phyloP scores from a whole-genome alignment of 345 rosid genomes.

The Acer campestre region DNA sequence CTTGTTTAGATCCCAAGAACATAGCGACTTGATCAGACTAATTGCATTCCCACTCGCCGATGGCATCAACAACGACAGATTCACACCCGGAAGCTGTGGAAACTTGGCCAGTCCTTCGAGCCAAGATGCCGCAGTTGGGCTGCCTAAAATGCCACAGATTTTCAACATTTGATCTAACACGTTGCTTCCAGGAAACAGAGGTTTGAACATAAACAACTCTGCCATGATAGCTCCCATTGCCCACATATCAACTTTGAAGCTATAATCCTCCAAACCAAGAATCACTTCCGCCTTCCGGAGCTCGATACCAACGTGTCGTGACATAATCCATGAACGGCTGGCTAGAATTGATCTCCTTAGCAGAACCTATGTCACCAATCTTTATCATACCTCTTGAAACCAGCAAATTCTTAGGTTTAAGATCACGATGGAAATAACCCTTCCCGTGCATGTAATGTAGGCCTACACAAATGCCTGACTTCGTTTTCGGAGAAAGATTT shows the following conservation, averaged over 20 bases:
- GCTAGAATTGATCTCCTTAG: constrained; percentile 39
- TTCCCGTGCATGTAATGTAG: constrained; percentile 44
- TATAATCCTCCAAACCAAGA: constrained; percentile 28
- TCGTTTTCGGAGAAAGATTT: constrained; percentile 35
- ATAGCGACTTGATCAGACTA: too few species aligned
- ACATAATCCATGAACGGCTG: constrained; percentile 47
- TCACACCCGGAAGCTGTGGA: constrained; percentile 28
- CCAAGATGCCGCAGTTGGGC: constrained; percentile 44
- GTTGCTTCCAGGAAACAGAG: constrained; percentile 46
- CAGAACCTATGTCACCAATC: constrained; percentile 54
- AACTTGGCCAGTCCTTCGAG: constrained; percentile 37
- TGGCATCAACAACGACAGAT: too few species aligned
- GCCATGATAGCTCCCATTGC: constrained; percentile 64
- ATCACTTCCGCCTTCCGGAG: constrained; percentile 58
- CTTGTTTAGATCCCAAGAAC: too few species aligned
- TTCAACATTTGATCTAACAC: constrained; percentile 38
- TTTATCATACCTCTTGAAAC: constrained; percentile 35
- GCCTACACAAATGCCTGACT: constrained; percentile 44
- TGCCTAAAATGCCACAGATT: constrained; percentile 43
- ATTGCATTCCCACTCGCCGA: too few species aligned
- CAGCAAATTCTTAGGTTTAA: constrained; percentile 52
- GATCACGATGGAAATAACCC: constrained; percentile 53
- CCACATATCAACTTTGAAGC: constrained; percentile 63
- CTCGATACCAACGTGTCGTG: constrained; percentile 51
- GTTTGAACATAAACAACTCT: constrained; percentile 38